Conservation (phyloP, 345 rosid species). For the Garcia nutans region DNA sequence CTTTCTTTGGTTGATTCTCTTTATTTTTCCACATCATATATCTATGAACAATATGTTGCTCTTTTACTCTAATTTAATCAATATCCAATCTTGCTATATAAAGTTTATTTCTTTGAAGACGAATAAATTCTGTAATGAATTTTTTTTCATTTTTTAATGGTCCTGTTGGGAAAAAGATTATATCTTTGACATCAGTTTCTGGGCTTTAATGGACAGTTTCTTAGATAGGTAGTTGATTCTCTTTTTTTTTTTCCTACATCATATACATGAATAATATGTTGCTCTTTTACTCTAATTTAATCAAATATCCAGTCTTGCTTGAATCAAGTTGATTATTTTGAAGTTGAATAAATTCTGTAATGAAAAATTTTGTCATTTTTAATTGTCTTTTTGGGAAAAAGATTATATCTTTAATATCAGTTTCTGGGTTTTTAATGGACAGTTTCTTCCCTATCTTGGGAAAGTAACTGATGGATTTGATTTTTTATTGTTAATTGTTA, state of each 20-base stretch:
- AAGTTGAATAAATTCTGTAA: no score
- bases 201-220: background rate
- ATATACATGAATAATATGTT: background rate
- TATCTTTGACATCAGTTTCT: background rate
- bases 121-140: no score
- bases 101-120: no score
- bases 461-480: background rate
- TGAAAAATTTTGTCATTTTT: background rate
- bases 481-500: background rate
- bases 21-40: background rate
- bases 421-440: conserved; percentile 8
- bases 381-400: background rate
- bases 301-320: background rate
- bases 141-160: background rate
- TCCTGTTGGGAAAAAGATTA: background rate
- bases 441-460: background rate
- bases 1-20: background rate
- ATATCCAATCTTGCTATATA: background rate
- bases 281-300: background rate
- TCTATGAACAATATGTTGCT: background rate
- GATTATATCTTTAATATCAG: background rate
- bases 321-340: no score
- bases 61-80: background rate
- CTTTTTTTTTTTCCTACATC: background rate
- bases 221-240: background rate